These are phyloP conservation scores for Aspergillus sergii DNA, from an alignment of 2,329 filamentous ascomycete species.

Conservation along the genomic window DNA sequence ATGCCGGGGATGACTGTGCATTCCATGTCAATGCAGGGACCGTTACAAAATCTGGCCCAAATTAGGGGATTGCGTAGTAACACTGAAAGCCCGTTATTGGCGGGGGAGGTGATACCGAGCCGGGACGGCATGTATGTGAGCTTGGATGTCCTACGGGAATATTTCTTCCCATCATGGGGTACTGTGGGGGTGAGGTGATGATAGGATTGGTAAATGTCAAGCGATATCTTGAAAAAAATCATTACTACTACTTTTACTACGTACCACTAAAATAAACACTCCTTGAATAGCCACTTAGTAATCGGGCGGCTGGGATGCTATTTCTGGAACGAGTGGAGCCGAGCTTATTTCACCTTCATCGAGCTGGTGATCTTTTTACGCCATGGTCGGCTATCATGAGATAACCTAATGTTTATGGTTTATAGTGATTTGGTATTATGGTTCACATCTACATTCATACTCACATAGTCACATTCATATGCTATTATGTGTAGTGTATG, in stretches of 20 bases:
- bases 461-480: neutral
- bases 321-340: constrained; percentile 13
- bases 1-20: constrained; percentile 29
- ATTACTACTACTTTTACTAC: neutral
- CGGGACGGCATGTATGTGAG: constrained; percentile 17
- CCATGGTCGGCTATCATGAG: neutral
- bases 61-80: neutral
- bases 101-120: constrained; percentile 17
- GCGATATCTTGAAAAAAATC: neutral
- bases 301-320: neutral
- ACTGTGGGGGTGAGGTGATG: constrained; percentile 7
- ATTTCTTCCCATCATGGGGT: neutral
- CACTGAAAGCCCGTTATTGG: constrained; percentile 8
- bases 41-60: constrained; percentile 24
- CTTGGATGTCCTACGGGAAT: constrained; percentile 3
- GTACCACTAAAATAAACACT: neutral
- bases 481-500: neutral
- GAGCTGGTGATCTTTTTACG: neutral
- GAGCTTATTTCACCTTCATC: constrained; percentile 10
- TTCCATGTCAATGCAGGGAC: constrained; percentile 30
- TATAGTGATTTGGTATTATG: neutral
- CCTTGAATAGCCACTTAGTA: neutral
- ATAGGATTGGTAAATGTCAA: constrained; percentile 1
- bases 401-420: neutral
- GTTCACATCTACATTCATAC: neutral